phyloP scores from a whole-genome alignment of 305 asterid species.

The Solanum hybrid region DNA sequence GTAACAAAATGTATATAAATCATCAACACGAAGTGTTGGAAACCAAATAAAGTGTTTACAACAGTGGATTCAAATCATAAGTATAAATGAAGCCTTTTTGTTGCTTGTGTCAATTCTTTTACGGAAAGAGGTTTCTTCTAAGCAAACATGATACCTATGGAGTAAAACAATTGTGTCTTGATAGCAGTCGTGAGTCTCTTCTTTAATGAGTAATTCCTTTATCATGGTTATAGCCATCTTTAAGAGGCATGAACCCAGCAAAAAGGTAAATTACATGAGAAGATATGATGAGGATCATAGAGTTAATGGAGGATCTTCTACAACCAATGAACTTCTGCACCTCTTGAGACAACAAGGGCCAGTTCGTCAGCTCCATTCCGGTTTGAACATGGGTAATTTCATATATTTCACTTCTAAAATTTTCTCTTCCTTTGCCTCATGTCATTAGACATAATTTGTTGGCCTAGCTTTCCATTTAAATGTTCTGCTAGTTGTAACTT shows the following conservation, averaged over 20 bases:
- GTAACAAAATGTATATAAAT: not conserved
- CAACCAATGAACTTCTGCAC: constrained; percentile 52
- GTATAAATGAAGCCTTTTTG: not conserved
- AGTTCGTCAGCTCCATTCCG: constrained; percentile 23
- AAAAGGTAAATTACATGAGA: constrained; percentile 26
- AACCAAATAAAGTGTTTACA: not conserved
- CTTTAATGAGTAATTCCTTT: not conserved
- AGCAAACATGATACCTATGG: not conserved
- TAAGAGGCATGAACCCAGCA: constrained; percentile 30
- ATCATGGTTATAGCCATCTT: constrained; percentile 25
- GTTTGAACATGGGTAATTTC: constrained; percentile 25
- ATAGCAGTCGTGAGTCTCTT: not conserved
- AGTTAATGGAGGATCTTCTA: constrained; percentile 26
- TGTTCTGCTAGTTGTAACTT: not conserved
- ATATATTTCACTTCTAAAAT: not conserved
- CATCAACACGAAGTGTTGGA: not conserved
- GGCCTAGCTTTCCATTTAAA: not conserved
- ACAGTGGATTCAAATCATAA: not conserved
- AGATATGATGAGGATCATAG: constrained; percentile 23
- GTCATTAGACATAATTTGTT: not conserved
- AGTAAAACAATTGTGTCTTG: not conserved
- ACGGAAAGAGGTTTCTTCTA: constrained; percentile 2
- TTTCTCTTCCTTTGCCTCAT: not conserved
- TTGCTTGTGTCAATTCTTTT: not conserved
- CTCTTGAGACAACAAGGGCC: constrained; percentile 64